These are phyloP conservation scores for Leptographium flavum DNA, from an alignment of 2,329 filamentous ascomycete species.

Conservation along the genomic window DNA sequence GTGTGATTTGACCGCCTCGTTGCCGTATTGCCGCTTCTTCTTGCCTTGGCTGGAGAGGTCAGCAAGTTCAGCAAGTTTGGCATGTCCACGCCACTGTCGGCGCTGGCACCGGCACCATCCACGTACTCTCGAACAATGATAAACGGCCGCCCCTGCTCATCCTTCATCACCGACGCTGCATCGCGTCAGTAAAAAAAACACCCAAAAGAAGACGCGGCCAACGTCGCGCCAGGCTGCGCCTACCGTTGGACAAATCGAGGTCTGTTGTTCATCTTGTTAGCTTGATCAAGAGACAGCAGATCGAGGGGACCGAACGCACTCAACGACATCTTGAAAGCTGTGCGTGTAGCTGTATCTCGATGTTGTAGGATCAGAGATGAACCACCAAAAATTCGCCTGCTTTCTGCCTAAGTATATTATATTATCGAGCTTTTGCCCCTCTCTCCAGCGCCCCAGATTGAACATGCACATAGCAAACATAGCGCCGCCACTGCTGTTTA, in stretches of 20 bases:
- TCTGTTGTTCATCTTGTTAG: slow-evolving; percentile 33
- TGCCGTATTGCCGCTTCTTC: slow-evolving; percentile 94
- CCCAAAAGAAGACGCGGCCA: background rate
- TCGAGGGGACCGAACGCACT: slow-evolving; percentile 26
- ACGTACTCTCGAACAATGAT: slow-evolving; percentile 95
- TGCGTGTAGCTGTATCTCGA: background rate
- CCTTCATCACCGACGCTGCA: slow-evolving; percentile 67
- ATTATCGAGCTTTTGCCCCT: background rate
- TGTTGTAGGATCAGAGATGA: background rate
- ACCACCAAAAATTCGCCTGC: background rate
- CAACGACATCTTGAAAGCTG: slow-evolving; percentile 38
- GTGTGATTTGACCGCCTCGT: slow-evolving; percentile 94
- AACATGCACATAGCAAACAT: background rate
- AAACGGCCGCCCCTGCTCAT: slow-evolving; percentile 93
- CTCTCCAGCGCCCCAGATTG: too few species aligned
- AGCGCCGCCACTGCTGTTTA: background rate
- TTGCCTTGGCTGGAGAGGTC: slow-evolving; percentile 65
- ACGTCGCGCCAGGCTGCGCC: slow-evolving; percentile 9
- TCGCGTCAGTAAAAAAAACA: slow-evolving; percentile 8
- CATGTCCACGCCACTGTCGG: background rate
- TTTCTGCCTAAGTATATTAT: background rate
- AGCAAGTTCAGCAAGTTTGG: background rate
- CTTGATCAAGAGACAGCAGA: slow-evolving; percentile 11
- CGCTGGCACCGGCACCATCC: too few species aligned
- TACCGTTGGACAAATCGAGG: slow-evolving; percentile 76